phyloP scores from a whole-genome alignment of 2,329 filamentous ascomycete genomes.

The Boeremia lycopersici region DNA sequence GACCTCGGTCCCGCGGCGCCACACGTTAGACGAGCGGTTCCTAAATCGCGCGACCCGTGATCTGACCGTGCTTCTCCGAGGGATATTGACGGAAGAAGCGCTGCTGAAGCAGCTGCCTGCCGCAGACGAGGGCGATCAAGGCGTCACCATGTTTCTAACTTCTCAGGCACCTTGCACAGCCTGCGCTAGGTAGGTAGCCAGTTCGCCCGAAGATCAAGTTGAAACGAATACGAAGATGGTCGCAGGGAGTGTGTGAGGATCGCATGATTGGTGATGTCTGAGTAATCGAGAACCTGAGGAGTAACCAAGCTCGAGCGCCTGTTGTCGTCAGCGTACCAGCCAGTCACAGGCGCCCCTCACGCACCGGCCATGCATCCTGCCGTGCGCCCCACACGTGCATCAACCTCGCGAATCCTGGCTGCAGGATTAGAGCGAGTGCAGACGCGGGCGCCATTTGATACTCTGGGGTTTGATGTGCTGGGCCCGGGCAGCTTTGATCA shows the following conservation, averaged over 20 bases:
- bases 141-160: too few species aligned
- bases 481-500: background rate
- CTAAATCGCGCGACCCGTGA: background rate
- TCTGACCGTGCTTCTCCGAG: too few species aligned
- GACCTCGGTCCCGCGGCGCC: background rate
- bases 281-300: slow-evolving; percentile 31
- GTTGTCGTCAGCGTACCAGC: background rate
- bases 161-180: too few species aligned
- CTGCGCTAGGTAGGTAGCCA: too few species aligned
- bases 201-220: too few species aligned
- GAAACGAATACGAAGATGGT: background rate
- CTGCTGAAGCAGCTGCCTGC: background rate
- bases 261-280: slow-evolving; percentile 42
- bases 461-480: background rate
- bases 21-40: background rate
- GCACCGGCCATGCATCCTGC: slow-evolving; percentile 7
- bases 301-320: background rate
- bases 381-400: slow-evolving; percentile 11
- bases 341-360: background rate
- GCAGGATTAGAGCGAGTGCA: background rate
- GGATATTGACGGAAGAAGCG: background rate
- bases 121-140: background rate
- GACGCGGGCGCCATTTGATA: background rate
- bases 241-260: background rate
- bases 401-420: background rate